These are phyloP conservation scores for Globisporangium barbulae DNA, from an alignment of 352 stramenopile genomes.

Conservation along the genomic window DNA sequence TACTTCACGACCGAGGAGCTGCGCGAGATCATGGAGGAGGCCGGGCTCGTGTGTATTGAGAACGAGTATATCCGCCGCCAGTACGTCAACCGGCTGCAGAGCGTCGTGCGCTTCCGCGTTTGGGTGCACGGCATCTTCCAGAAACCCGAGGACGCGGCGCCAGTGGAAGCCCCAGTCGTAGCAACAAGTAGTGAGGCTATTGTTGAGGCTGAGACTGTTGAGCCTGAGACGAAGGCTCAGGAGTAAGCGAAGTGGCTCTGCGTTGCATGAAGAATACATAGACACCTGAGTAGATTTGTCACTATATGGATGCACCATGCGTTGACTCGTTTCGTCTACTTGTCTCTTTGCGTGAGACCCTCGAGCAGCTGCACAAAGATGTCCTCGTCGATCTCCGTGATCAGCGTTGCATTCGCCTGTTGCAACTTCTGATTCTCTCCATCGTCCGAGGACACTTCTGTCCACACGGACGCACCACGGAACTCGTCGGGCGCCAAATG, in stretches of 20 bases:
- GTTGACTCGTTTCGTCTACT: background rate
- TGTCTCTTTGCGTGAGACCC: conserved; percentile 27
- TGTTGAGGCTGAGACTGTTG: background rate
- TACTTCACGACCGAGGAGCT: conserved; percentile 92
- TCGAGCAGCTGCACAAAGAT: conserved; percentile 63
- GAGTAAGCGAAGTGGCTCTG: background rate
- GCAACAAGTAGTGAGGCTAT: background rate
- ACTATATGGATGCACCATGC: background rate
- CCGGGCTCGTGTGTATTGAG: conserved; percentile 63
- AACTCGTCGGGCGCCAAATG: conserved; percentile 52
- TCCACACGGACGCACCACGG: conserved; percentile 53
- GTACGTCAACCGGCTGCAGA: conserved; percentile 85
- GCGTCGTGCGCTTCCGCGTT: conserved; percentile 83
- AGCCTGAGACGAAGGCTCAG: background rate
- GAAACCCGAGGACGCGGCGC: conserved; percentile 44
- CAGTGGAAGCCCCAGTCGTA: background rate
- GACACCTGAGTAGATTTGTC: background rate
- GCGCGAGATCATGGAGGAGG: conserved; percentile 49
- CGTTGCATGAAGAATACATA: background rate
- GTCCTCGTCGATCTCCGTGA: conserved; percentile 57
- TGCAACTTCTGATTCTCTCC: conserved; percentile 20
- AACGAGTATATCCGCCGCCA: conserved; percentile 87
- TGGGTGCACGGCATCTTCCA: conserved; percentile 87
- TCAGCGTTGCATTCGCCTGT: conserved; percentile 59
- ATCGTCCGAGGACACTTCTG: conserved; percentile 10